A percentile compares a stretch with the other conserved stretches of the same genome.
These are phyloP conservation scores for Monilinia laxa DNA, from an alignment of 2,329 filamentous ascomycete species.

Conservation along the genomic window DNA sequence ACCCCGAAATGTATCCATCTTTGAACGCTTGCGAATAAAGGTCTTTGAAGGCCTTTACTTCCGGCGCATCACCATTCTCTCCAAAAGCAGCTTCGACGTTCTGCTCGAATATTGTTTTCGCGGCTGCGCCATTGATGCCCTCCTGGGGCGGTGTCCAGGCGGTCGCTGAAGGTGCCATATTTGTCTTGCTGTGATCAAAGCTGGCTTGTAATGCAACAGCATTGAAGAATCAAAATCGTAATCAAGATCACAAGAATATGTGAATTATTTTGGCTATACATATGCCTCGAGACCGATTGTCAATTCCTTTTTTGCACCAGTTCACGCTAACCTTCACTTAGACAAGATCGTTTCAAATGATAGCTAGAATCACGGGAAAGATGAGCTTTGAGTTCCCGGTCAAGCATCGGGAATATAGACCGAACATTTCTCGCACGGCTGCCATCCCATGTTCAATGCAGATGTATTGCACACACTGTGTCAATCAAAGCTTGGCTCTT, in stretches of 20 bases:
- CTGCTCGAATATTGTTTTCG: constrained; percentile 3
- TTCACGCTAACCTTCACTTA: not conserved
- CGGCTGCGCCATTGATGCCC: constrained; percentile 16
- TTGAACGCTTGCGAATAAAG: constrained; percentile 22
- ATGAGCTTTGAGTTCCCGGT: constrained; percentile 2
- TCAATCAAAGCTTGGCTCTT: constrained; percentile 8
- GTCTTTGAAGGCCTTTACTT: constrained; percentile 20
- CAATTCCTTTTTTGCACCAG: not conserved
- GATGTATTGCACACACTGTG: not conserved
- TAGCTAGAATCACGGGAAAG: constrained; percentile 3
- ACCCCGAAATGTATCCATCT: constrained; percentile 23
- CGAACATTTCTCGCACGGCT: constrained; percentile 11
- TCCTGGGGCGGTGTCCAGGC: constrained; percentile 33
- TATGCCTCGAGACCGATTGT: not conserved
- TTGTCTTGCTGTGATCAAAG: constrained; percentile 12
- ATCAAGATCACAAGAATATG: not conserved
- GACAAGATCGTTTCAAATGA: not conserved
- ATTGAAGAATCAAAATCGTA: not conserved
- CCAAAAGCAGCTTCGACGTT: not conserved
- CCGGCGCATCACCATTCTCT: not conserved
- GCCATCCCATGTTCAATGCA: constrained; percentile 20
- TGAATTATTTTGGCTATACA: constrained; percentile 5
- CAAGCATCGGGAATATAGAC: constrained; percentile 2
- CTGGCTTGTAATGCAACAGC: constrained; percentile 22
- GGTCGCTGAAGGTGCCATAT: constrained; percentile 38